Base-by-base conservation (phyloP, 2,329 filamentous ascomycete genomes). In the Aureobasidium zeae region DNA sequence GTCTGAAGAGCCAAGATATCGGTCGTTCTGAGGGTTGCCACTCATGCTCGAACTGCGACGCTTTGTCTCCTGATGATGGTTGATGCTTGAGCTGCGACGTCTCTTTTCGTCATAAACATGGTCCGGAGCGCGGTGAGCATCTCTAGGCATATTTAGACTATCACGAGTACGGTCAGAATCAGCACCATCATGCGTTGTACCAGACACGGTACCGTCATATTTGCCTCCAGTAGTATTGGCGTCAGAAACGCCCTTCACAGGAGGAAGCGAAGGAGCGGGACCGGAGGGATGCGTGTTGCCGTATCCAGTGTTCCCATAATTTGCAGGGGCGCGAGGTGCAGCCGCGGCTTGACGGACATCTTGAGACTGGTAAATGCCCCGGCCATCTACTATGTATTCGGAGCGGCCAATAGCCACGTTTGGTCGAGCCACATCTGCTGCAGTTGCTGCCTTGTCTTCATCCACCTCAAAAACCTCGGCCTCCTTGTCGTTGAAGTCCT, bases 401-500 rank as follows among this genome's bases (percentile, higher is more conserved):
- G 38, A 42, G 30, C 42, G 17, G 48, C 59, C 7, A 42, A 52
- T 9, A 49, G 51, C 24, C 53, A 56, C 47, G 30, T 48, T 52
- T 3, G 57, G 57, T 26, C 55, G 44, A 8, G 50, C 37, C 10
- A 59, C 56, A 25, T 59, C 55, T 9, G 48, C 49, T 17, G 49
- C 56, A 8, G 51, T 56, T n/a, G 49, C 52, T 3, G 61, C 58
- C 22, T 57, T 57, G 6, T 64, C 61, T 52, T 64, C 60, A 37
- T 63, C 57, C 10, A 56, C 57, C 16, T 56, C 29, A 39, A 60
- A 60, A 16, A 52, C 50, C 15, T 65, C 63, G 12, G 58, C 61
- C 41, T 64, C 63, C 19, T 59, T 61, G 20, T 66, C 67, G 54
- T 69, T 64, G 49, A 64, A 63, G 48, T 72, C 69, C 44, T 65